phyloP scores from a whole-genome alignment of 2,329 filamentous ascomycete genomes.

The Scedosporium boydii region DNA sequence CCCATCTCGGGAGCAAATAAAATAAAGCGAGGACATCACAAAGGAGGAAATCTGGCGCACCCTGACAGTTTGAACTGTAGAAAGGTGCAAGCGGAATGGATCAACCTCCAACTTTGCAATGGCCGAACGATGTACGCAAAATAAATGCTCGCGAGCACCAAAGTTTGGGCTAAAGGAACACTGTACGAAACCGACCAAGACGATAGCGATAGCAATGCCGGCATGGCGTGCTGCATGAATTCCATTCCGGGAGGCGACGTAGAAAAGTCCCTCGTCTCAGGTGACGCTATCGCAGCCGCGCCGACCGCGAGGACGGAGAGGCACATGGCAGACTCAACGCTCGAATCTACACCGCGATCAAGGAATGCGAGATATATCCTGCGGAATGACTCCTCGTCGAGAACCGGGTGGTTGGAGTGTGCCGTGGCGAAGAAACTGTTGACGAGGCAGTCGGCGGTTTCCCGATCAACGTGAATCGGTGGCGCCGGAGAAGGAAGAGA shows the following conservation, averaged over 20 bases:
- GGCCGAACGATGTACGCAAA: conserved; percentile 23
- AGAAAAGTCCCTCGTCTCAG: conserved; percentile 11
- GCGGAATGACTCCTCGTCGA: conserved; percentile 17
- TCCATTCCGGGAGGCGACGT: conserved; percentile 18
- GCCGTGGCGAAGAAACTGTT: conserved; percentile 16
- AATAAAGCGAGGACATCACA: not conserved
- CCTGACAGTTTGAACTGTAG: conserved; percentile 19
- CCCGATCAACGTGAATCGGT: conserved; percentile 7
- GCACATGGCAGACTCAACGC: conserved; percentile 19
- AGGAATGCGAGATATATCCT: conserved; percentile 14
- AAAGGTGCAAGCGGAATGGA: conserved; percentile 20
- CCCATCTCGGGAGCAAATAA: too few relatives aligned
- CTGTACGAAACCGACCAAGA: conserved; percentile 20
- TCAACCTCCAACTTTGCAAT: conserved; percentile 23
- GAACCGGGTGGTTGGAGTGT: conserved; percentile 18
- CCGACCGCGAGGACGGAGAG: conserved; percentile 21
- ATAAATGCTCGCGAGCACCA: conserved; percentile 22
- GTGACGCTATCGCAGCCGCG: conserved; percentile 12
- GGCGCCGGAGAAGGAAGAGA: not conserved
- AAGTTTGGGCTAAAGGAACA: conserved; percentile 17
- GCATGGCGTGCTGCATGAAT: conserved; percentile 20
- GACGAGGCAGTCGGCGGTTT: conserved; percentile 15
- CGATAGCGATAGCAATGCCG: conserved; percentile 17
- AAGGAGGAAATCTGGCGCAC: not conserved
- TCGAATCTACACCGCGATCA: conserved; percentile 13